Evolutionary conservation across 176 grass and related monocot genomes (phyloP).

Genomic region (Tillandsia leiboldiana): DNA sequence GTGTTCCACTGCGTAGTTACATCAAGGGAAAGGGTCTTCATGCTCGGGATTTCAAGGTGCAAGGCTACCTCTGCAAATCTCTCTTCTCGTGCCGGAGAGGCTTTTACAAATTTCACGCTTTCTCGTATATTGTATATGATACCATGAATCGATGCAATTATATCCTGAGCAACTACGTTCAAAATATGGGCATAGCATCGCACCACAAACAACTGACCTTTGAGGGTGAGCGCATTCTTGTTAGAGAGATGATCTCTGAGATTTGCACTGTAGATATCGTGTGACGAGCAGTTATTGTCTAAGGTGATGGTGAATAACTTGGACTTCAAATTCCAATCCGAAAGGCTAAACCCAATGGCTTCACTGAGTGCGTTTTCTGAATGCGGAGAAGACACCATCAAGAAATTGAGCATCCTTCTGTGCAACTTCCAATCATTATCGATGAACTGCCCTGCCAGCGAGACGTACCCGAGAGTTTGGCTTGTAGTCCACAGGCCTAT

Average conservation of each 20-base stretch:
- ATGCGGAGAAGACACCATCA: constrained; percentile 27
- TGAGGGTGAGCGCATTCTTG: constrained; percentile 23
- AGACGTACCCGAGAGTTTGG: constrained; percentile 45
- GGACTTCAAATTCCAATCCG: constrained; percentile 31
- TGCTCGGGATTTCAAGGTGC: constrained; percentile 32
- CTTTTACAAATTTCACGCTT: constrained; percentile 56
- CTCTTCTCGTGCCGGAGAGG: constrained; percentile 15
- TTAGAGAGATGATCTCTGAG: constrained; percentile 30
- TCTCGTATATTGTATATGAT: constrained; percentile 48
- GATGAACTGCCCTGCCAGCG: constrained; percentile 43
- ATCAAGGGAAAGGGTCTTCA: constrained; percentile 34
- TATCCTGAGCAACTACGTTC: constrained; percentile 36
- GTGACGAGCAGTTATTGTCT: constrained; percentile 34
- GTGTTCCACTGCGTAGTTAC: constrained; percentile 45
- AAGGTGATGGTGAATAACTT: constrained; percentile 41
- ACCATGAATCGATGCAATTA: constrained; percentile 32
- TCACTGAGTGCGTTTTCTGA: constrained; percentile 38
- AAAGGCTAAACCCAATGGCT: constrained; percentile 32
- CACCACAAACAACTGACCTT: constrained; percentile 31
- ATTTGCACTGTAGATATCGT: constrained; percentile 46
- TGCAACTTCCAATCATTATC: constrained; percentile 42
- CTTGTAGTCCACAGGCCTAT: constrained; percentile 32
- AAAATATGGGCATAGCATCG: constrained; percentile 45
- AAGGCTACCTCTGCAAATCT: constrained; percentile 30
- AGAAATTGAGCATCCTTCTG: constrained; percentile 44